Evolutionary conservation across 2,329 filamentous ascomycete genomes (phyloP).

Genomic region (Kalmusia sp.): DNA sequence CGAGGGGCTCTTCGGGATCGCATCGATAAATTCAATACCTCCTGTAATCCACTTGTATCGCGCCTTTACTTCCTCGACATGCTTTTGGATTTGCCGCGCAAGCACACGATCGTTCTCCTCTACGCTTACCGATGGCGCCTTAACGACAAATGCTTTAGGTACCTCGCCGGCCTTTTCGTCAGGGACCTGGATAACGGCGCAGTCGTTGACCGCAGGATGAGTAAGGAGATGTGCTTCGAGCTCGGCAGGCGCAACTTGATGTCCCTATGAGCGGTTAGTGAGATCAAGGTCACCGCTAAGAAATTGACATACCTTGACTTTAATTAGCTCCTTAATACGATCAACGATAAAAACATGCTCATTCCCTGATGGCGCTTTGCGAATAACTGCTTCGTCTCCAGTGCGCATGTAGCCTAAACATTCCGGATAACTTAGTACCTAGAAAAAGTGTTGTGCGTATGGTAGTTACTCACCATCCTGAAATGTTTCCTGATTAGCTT

Average conservation of each 20-base stretch:
- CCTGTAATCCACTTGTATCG: conserved; percentile 69
- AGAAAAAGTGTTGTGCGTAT: no score
- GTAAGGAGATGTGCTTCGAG: conserved; percentile 80
- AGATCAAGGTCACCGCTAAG: neutral
- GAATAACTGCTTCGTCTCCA: conserved; percentile 81
- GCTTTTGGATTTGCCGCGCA: conserved; percentile 60
- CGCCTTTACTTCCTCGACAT: conserved; percentile 68
- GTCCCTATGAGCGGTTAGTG: conserved; percentile 60
- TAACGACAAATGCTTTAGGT: conserved; percentile 70
- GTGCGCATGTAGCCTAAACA: conserved; percentile 80
- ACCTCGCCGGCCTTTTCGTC: conserved; percentile 68
- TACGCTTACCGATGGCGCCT: conserved; percentile 58
- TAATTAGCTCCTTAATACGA: conserved; percentile 79
- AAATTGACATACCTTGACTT: conserved; percentile 69
- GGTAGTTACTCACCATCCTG: conserved; percentile 56
- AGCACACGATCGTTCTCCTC: conserved; percentile 61
- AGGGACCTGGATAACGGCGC: conserved; percentile 77
- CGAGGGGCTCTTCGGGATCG: conserved; percentile 66
- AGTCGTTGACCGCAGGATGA: conserved; percentile 78
- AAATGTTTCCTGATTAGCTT: conserved; percentile 83
- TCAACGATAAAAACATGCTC: conserved; percentile 89
- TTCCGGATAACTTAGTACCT: no score
- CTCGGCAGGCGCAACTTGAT: conserved; percentile 84
- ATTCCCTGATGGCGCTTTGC: conserved; percentile 66
- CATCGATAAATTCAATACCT: conserved; percentile 58